A percentile compares a stretch with the other conserved stretches of the same genome.
Evolutionary conservation across 2,329 filamentous ascomycete species (phyloP).

Genomic region (Tympanopsis confertula): DNA sequence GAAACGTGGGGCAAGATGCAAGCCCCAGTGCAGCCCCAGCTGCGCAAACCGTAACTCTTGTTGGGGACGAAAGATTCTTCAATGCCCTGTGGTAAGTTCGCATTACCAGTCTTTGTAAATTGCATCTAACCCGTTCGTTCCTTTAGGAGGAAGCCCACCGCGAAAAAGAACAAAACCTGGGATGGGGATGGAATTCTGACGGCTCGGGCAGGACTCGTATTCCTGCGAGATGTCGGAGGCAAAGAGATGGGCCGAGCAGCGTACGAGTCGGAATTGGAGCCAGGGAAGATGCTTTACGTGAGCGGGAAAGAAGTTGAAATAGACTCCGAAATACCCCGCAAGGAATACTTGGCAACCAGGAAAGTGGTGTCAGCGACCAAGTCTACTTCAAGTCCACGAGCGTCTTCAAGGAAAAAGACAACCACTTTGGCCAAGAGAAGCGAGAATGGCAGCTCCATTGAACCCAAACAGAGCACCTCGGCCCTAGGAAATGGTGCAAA

Average conservation of each 20-base stretch:
- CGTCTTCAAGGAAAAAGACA: background rate
- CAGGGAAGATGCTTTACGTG: constrained; percentile 48
- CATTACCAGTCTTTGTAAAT: background rate
- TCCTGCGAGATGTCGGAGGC: constrained; percentile 50
- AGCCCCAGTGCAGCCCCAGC: background rate
- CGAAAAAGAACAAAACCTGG: constrained; percentile 69
- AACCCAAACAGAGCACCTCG: background rate
- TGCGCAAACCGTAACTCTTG: too few species aligned
- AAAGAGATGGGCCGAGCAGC: constrained; percentile 47
- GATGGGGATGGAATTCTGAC: constrained; percentile 59
- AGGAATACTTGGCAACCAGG: constrained; percentile 39
- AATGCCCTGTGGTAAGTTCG: constrained; percentile 30
- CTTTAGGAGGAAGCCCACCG: constrained; percentile 52
- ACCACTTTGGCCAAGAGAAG: background rate
- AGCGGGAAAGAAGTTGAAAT: constrained; percentile 60
- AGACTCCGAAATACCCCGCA: constrained; percentile 26
- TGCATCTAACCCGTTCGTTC: constrained; percentile 1
- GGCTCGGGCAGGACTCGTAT: constrained; percentile 39
- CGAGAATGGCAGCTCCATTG: background rate
- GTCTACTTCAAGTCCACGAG: background rate
- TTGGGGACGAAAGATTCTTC: constrained; percentile 29
- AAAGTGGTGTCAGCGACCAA: constrained; percentile 21
- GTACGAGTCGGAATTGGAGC: constrained; percentile 41
- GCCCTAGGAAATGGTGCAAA: constrained; percentile 16
- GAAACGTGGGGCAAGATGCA: constrained; percentile 3